Evolutionary conservation across 371 early-diverging fungal genomes (phyloP).

Genomic region (Chytridiales sp.): DNA sequence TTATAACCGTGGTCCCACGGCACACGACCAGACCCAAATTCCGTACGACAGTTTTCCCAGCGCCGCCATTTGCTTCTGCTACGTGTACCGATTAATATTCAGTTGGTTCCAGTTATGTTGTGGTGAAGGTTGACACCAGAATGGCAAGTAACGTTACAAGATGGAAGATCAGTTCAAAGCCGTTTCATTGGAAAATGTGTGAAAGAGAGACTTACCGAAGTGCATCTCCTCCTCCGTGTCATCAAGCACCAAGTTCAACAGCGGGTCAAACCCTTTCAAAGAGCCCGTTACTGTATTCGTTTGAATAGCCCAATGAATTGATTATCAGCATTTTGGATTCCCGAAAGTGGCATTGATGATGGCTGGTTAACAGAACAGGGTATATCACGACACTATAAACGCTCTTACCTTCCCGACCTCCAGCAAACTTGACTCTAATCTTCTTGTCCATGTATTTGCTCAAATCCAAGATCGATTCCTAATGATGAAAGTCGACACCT

Average conservation of each 20-base stretch:
- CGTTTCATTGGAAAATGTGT: not conserved
- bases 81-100: not conserved
- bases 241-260: conserved; percentile 92
- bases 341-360: too few relatives aligned
- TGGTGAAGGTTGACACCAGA: conserved; percentile 42
- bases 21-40: conserved; percentile 83
- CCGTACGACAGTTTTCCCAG: conserved; percentile 12
- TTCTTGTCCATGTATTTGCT: conserved; percentile 89
- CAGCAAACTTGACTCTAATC: conserved; percentile 87
- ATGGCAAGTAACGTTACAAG: conserved; percentile 50
- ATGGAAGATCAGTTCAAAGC: not conserved
- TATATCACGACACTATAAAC: too few relatives aligned
- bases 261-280: conserved; percentile 90
- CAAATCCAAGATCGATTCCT: conserved; percentile 87
- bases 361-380: too few relatives aligned
- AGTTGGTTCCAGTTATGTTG: not conserved
- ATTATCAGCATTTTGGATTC: not conserved
- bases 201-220: too few relatives aligned
- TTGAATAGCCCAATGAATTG: not conserved
- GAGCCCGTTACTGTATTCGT: conserved; percentile 73
- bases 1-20: conserved; percentile 85
- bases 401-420: conserved; percentile 87
- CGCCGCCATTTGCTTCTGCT: conserved; percentile 18
- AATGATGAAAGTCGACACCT: too few relatives aligned
- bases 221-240: conserved; percentile 70